Conservation (phyloP, 441 rosid genomes). For the Brassica balearica region DNA sequence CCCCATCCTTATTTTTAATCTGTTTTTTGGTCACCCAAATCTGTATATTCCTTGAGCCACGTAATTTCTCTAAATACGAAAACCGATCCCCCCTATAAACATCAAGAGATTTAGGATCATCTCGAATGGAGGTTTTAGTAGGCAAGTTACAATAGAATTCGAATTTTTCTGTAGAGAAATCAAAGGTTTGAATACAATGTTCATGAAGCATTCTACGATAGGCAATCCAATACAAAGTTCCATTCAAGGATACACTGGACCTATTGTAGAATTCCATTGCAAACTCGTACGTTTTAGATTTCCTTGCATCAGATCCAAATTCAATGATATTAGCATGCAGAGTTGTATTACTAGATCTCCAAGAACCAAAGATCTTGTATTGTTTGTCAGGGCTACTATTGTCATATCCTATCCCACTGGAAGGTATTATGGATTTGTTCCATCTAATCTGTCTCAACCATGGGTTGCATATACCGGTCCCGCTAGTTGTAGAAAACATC, state of each 20-base stretch:
- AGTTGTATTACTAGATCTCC: not conserved
- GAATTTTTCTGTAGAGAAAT: not conserved
- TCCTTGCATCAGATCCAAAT: not conserved
- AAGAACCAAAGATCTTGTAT: not conserved
- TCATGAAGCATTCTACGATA: not conserved
- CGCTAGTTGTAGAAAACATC: too few relatives aligned
- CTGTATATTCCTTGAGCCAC: not conserved
- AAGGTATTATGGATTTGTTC: not conserved
- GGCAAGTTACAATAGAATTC: not conserved
- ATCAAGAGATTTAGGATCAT: not conserved
- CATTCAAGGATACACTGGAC: not conserved
- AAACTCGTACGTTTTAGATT: not conserved
- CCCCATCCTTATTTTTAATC: not conserved
- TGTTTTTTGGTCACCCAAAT: not conserved
- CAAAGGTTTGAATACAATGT: not conserved
- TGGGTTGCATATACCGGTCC: too few relatives aligned
- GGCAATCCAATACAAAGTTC: not conserved
- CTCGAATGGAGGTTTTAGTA: not conserved
- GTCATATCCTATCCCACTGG: not conserved
- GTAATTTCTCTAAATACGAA: not conserved
- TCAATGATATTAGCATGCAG: not conserved
- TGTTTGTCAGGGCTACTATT: not conserved
- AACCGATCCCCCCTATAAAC: not conserved
- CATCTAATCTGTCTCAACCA: not conserved
- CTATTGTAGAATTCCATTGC: not conserved